Conservation (phyloP, 2,329 filamentous ascomycete genomes). For the Paecilomyces formosus region DNA sequence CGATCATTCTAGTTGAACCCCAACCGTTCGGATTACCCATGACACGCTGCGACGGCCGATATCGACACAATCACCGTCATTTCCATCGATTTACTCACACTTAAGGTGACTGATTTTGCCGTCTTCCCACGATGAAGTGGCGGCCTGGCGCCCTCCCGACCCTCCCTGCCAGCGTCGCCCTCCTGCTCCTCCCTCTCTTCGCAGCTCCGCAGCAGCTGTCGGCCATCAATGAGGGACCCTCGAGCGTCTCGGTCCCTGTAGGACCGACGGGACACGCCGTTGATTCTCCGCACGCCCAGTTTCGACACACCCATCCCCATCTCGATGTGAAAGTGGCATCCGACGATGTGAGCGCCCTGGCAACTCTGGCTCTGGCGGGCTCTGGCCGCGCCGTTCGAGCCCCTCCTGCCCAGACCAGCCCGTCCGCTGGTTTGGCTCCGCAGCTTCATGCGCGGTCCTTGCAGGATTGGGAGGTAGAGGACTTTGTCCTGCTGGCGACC, state of each 20-base stretch:
- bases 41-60: background rate
- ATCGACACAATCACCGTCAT: background rate
- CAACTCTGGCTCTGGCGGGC: constrained; percentile 90
- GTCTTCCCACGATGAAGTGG: constrained; percentile 55
- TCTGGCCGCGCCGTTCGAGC: constrained; percentile 76
- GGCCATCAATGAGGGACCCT: constrained; percentile 21
- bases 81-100: background rate
- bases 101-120: constrained; percentile 23
- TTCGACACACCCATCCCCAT: constrained; percentile 13
- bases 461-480: constrained; percentile 99
- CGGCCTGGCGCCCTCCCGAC: constrained; percentile 51
- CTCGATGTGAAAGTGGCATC: constrained; percentile 27
- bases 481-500: constrained; percentile 99
- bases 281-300: constrained; percentile 10
- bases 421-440: constrained; percentile 63
- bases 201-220: constrained; percentile 59
- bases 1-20: background rate
- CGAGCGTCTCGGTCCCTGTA: constrained; percentile 20
- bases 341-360: constrained; percentile 84
- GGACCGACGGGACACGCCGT: constrained; percentile 13
- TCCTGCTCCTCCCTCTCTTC: constrained; percentile 53
- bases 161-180: constrained; percentile 49
- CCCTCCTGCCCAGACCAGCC: constrained; percentile 68
- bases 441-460: constrained; percentile 92
- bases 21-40: background rate